phyloP scores from a whole-genome alignment of 1,139 yeast species.

The Kurtzmaniella natalensis region DNA sequence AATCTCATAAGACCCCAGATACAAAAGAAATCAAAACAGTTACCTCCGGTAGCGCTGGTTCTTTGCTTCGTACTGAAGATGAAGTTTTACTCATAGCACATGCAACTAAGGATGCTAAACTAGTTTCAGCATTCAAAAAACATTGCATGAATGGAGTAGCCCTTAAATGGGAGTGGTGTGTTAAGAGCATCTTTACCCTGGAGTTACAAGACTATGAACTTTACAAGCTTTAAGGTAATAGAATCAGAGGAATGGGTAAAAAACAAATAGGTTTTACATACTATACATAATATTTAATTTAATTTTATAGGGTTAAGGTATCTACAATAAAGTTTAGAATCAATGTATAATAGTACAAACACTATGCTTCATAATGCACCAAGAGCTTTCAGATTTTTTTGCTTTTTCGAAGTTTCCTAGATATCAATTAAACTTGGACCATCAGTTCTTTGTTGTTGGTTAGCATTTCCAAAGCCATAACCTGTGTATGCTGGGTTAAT shows the following conservation, averaged over 20 bases:
- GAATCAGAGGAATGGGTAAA: too few species aligned
- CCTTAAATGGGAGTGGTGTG: slow-evolving; percentile 71
- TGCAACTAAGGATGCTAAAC: slow-evolving; percentile 39
- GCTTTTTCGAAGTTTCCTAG: slow-evolving; percentile 14
- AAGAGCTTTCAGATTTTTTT: too few species aligned
- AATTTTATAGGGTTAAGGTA: too few species aligned
- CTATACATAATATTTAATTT: too few species aligned
- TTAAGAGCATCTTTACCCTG: slow-evolving; percentile 52
- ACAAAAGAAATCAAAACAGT: slow-evolving; percentile 26
- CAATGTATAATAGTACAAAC: slow-evolving; percentile 2
- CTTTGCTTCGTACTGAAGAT: slow-evolving; percentile 13
- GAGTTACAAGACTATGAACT: slow-evolving; percentile 23
- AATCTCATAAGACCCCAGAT: slow-evolving; percentile 57
- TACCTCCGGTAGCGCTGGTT: slow-evolving; percentile 10
- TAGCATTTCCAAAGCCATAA: slow-evolving; percentile 84
- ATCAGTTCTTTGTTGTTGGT: slow-evolving; percentile 29
- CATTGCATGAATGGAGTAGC: slow-evolving; percentile 26
- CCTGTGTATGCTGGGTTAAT: slow-evolving; percentile 66
- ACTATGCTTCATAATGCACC: too few species aligned
- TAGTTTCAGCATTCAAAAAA: slow-evolving; percentile 36
- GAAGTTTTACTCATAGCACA: slow-evolving; percentile 31
- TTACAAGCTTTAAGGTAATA: slow-evolving; percentile 15
- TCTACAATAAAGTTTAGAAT: too few species aligned
- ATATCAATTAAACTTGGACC: slow-evolving; percentile 50
- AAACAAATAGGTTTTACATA: too few species aligned